Percentiles rank a stretch among this genome's conserved stretches.
Evolutionary conservation across 371 early-diverging fungal genomes (phyloP).

Genomic region (Zancudomyces culisetae): DNA sequence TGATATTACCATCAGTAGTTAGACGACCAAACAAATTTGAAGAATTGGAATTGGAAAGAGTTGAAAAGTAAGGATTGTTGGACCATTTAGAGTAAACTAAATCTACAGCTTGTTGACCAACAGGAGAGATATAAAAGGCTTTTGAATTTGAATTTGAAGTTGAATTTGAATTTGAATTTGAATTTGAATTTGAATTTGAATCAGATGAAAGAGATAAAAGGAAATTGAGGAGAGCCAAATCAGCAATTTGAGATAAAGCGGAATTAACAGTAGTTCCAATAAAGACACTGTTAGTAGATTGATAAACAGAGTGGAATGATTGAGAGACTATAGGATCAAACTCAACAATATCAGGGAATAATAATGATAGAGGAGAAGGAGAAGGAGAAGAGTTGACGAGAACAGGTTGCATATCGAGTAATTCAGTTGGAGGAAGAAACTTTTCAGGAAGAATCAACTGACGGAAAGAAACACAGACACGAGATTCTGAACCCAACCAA

Average conservation of each 20-base stretch:
- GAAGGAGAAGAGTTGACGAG: too few species aligned
- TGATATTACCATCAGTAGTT: conserved; percentile 90
- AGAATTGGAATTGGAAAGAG: too few species aligned
- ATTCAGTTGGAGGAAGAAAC: conserved; percentile 82
- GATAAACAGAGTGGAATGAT: conserved; percentile 80
- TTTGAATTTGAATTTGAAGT: conserved; percentile 83
- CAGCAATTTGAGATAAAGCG: conserved; percentile 93
- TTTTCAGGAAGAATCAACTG: conserved; percentile 80
- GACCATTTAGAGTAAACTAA: too few species aligned
- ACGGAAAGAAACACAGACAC: conserved; percentile 79
- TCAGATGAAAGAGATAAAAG: too few species aligned
- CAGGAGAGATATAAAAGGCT: conserved; percentile 49
- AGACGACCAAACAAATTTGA: too few species aligned
- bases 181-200: too few species aligned
- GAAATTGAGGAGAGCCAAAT: conserved; percentile 78
- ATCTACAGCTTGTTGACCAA: conserved; percentile 88
- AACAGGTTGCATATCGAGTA: conserved; percentile 81
- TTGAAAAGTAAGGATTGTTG: too few species aligned
- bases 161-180: conserved; percentile 62
- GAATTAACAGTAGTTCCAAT: conserved; percentile 93
- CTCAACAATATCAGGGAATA: conserved; percentile 8
- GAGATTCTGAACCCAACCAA: conserved; percentile 82
- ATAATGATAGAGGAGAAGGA: too few species aligned
- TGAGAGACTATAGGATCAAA: conserved; percentile 98
- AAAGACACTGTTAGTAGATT: conserved; percentile 76